Conservation (phyloP, 306 rosid genomes). For the Glycyrrhiza uralensis region DNA sequence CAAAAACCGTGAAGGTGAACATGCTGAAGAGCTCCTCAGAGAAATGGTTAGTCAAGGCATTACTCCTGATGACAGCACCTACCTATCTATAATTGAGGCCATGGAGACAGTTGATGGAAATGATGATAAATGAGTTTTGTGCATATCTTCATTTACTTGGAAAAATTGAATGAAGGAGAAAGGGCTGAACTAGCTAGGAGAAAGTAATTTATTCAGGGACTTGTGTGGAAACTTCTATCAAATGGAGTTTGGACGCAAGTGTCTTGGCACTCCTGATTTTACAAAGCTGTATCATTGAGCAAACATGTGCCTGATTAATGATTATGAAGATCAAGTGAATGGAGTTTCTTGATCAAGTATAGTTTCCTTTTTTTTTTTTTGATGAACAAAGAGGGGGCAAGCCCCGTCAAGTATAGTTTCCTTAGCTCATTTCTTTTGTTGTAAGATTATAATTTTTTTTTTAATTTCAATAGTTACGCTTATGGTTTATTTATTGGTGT, state of each 20-base stretch:
- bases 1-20: conserved; percentile 66
- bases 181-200: conserved; percentile 12
- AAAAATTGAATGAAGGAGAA: conserved; percentile 2
- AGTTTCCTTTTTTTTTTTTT: too few species aligned
- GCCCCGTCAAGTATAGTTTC: conserved; percentile 20
- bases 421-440: background rate
- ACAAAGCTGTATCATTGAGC: conserved; percentile 7
- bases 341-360: conserved; percentile 15
- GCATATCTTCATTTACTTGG: conserved; percentile 10
- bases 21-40: conserved; percentile 77
- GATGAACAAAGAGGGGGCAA: too few species aligned
- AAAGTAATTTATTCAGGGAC: background rate
- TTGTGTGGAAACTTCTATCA: conserved; percentile 7
- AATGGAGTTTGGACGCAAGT: background rate
- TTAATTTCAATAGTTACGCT: background rate
- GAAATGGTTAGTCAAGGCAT: conserved; percentile 81
- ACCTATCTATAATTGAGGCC: conserved; percentile 59
- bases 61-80: conserved; percentile 74
- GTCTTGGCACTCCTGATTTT: conserved; percentile 12
- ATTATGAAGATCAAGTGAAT: conserved; percentile 12
- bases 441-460: background rate
- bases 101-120: conserved; percentile 38
- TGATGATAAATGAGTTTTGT: conserved; percentile 36
- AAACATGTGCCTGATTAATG: background rate
- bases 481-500: background rate